phyloP scores from a whole-genome alignment of 352 stramenopile genomes.

The Pythium folliculosum region DNA sequence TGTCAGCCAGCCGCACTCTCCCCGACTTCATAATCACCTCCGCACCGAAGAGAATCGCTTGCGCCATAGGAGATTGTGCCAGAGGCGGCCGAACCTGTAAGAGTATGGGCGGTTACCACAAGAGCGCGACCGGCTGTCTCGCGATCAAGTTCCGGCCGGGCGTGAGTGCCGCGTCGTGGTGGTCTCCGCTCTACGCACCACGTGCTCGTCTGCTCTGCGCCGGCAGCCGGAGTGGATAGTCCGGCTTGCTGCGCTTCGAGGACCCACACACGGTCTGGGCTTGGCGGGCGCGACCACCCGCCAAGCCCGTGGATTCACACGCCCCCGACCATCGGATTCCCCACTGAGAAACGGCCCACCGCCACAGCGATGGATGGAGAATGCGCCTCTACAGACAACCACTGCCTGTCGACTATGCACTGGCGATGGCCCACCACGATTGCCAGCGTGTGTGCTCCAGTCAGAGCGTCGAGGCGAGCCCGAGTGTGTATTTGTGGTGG shows the following conservation, averaged over 20 bases:
- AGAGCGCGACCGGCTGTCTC: background rate
- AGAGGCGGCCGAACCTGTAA: background rate
- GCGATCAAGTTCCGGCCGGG: conserved; percentile 1
- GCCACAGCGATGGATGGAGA: background rate
- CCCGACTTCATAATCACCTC: background rate
- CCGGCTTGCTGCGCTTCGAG: background rate
- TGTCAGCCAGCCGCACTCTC: too few species aligned
- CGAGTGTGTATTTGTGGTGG: too few species aligned
- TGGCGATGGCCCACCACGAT: too few species aligned
- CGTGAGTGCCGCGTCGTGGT: background rate
- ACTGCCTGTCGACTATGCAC: too few species aligned
- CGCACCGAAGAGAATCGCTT: background rate
- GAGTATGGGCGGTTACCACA: conserved; percentile 7
- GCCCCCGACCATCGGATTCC: background rate
- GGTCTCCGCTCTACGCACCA: conserved; percentile 3
- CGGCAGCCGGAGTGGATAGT: background rate
- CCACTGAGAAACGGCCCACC: background rate
- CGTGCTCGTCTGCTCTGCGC: background rate
- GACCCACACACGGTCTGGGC: background rate
- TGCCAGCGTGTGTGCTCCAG: too few species aligned
- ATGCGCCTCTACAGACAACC: too few species aligned
- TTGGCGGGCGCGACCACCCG: background rate
- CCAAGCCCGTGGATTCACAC: background rate
- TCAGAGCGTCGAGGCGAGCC: too few species aligned
- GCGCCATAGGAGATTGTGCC: too few species aligned